A percentile compares a stretch with the other conserved stretches of the same genome.
Conservation (phyloP, 2,329 filamentous ascomycete genomes). For the Curvularia spicifera region DNA sequence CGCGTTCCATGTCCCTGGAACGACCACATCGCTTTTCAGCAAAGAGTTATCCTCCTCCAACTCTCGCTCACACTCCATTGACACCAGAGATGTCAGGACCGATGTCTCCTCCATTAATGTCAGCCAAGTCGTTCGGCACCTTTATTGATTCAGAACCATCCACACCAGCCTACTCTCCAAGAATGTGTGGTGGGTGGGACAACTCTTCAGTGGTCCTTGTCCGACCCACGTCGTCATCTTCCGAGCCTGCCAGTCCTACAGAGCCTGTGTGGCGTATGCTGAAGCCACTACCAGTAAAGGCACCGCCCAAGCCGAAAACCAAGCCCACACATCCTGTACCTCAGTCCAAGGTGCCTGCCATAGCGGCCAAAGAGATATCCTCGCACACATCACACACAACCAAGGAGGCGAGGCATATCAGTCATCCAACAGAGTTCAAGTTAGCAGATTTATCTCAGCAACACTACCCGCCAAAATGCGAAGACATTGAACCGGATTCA, state of each 20-base stretch:
- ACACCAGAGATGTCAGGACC: constrained; percentile 33
- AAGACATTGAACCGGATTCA: constrained; percentile 20
- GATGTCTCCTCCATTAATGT: constrained; percentile 45
- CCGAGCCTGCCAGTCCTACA: constrained; percentile 33
- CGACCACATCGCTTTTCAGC: constrained; percentile 41
- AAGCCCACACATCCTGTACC: constrained; percentile 1
- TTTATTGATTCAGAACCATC: constrained; percentile 49
- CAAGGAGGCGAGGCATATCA: constrained; percentile 14
- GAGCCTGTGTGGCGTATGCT: constrained; percentile 47
- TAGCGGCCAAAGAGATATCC: constrained; percentile 15
- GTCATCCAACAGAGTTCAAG: constrained; percentile 12
- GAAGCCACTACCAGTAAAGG: constrained; percentile 27
- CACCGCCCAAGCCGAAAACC: constrained; percentile 12
- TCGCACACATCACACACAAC: constrained; percentile 21
- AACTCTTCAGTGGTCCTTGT: constrained; percentile 38
- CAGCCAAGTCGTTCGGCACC: constrained; percentile 45
- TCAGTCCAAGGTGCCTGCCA: constrained; percentile 17
- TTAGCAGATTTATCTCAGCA: constrained; percentile 22
- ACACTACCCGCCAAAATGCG: constrained; percentile 20
- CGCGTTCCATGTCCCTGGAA: constrained; percentile 35
- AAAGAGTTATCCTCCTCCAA: constrained; percentile 24
- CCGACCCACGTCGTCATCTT: constrained; percentile 37
- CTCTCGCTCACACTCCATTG: constrained; percentile 24
- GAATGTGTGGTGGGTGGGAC: constrained; percentile 36
- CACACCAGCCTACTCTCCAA: constrained; percentile 46